Percentiles rank a stretch among this genome's conserved stretches.
phyloP scores from a whole-genome alignment of 2,329 filamentous ascomycete species.

The Monosporascus sp. region DNA sequence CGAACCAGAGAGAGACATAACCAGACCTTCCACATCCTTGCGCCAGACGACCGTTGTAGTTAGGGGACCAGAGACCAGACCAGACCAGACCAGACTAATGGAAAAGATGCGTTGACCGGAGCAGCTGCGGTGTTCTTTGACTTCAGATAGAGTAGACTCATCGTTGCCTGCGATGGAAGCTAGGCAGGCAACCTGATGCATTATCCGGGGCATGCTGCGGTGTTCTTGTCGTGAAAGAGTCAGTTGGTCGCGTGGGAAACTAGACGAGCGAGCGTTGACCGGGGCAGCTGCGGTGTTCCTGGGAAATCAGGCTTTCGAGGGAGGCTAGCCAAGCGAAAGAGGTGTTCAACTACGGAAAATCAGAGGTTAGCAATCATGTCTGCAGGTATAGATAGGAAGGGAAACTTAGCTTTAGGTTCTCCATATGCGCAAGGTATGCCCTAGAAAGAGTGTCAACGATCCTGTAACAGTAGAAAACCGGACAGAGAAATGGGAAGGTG shows the following conservation, averaged over 20 bases:
- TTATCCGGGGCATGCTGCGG: not conserved
- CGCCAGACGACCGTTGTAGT: not conserved
- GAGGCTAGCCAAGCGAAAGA: not conserved
- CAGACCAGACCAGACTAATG: not conserved
- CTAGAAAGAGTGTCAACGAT: not conserved
- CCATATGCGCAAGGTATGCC: too few species aligned
- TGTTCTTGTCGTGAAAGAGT: not conserved
- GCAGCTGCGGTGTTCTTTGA: slow-evolving; percentile 9
- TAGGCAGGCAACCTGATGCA: not conserved
- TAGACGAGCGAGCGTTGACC: too few species aligned
- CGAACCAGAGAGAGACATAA: too few species aligned
- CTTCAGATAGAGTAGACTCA: not conserved
- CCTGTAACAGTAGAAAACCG: not conserved
- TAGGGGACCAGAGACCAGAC: not conserved
- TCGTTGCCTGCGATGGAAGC: too few species aligned
- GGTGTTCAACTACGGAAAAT: not conserved
- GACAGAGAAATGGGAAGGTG: too few species aligned
- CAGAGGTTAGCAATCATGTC: not conserved
- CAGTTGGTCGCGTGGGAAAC: not conserved
- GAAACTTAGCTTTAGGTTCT: slow-evolving; percentile 4
- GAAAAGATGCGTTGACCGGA: slow-evolving; percentile 2
- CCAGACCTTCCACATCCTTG: not conserved
- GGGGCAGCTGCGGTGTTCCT: not conserved
- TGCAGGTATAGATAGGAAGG: not conserved
- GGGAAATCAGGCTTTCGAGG: not conserved